Base-by-base conservation (phyloP, 192 early-diverging fungal species). In the Lobosporangium transversale region DNA sequence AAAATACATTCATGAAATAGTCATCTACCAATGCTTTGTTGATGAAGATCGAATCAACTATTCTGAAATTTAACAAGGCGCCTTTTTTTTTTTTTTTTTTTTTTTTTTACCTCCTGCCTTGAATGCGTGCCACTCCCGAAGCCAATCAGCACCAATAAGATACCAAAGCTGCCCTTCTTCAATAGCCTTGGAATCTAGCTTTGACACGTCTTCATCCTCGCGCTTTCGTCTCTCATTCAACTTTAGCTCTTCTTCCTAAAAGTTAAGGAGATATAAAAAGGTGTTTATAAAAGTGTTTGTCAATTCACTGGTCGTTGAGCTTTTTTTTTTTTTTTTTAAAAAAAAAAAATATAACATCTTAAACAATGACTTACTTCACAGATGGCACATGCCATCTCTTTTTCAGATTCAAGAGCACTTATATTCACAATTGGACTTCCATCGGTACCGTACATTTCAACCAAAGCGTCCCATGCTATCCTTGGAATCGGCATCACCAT, bases 401-500 rank as follows among this genome's bases (percentile, higher is more conserved):
- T 45, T 35, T 66, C 71, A 2, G 71, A 75, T n/a, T 75, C 63
- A 8, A 75, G 42, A 0, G 63, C 52, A 31, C 43, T 48, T 3
- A 75, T 66, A 20, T 51, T 59, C 42, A 75, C 71, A 21, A 75
- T 53, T 3, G 73, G 73, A 52, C 80, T 78, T 43, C 71, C 80
- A 21, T 81, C 80, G 4, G 67, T 70, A 2, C 80, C 74, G 51
- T 78, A 78, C 29, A 71, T 67, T 1, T 62, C 58, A n/a, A 78
- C 68, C 15, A 81, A 42, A 29, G 62, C 65, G 24, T 62, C 60
- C 68, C 75, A 81, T n/a, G 69, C 74, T 21, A 63, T 63, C 51
- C 52, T 66, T 2, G 80, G 80, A 31, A 81, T 71, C 17, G 63
- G 56, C 60, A 78, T 70, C 11, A 81, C 80, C 80, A 81, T 68